Evolutionary conservation across 768 basidiomycete species (phyloP).

Genomic region (Chiua virens): DNA sequence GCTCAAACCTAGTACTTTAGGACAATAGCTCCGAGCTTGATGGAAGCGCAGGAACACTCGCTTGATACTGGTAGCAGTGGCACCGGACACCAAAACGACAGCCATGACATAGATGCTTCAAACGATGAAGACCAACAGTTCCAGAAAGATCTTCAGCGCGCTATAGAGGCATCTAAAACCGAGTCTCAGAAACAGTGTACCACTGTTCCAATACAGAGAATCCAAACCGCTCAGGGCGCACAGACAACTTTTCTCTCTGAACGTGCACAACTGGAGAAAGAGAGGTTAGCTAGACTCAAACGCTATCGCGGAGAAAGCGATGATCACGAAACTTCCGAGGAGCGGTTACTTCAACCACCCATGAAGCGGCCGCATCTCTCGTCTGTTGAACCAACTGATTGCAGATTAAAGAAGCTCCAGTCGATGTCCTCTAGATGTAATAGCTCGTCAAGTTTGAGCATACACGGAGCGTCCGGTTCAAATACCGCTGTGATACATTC

Average conservation of each 20-base stretch:
- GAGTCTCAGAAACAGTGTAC: conserved; percentile 14
- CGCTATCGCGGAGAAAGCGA: conserved; percentile 41
- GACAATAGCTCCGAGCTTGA: conserved; percentile 51
- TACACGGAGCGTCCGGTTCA: background rate
- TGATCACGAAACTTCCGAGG: conserved; percentile 24
- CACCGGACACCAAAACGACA: conserved; percentile 26
- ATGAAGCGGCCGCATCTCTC: conserved; percentile 56
- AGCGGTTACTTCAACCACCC: conserved; percentile 31
- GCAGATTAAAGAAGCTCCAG: conserved; percentile 27
- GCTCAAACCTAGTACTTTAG: conserved; percentile 29
- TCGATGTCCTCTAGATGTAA: conserved; percentile 24
- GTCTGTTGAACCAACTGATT: conserved; percentile 26
- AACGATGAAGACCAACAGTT: conserved; percentile 43
- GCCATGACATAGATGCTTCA: conserved; percentile 19
- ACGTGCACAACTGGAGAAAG: conserved; percentile 75
- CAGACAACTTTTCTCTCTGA: conserved; percentile 54
- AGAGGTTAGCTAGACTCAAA: conserved; percentile 72
- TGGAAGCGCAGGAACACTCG: conserved; percentile 28
- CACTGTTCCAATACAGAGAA: background rate
- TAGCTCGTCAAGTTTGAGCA: conserved; percentile 13
- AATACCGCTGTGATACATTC: conserved; percentile 5
- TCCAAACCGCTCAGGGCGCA: background rate
- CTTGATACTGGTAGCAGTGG: background rate
- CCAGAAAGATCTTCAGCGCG: conserved; percentile 45
- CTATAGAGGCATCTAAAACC: conserved; percentile 48